Evolutionary conservation across 108 stramenopile species (phyloP).

Genomic region (Cyclostephanos tholiformis): DNA sequence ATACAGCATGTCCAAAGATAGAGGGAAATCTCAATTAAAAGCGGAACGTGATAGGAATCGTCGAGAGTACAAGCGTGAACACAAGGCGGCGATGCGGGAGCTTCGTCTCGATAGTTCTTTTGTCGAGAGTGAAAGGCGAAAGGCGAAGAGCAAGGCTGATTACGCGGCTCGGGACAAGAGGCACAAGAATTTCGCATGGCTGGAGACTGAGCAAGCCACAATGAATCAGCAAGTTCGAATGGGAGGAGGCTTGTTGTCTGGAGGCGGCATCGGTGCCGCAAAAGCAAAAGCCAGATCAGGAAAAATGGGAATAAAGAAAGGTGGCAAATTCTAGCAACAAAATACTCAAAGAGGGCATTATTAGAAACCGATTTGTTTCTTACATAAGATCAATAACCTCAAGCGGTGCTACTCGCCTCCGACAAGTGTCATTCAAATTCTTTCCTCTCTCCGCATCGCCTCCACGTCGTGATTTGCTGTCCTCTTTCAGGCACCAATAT

Average conservation of each 20-base stretch:
- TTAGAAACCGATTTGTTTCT: neutral
- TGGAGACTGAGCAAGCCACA: constrained; percentile 90
- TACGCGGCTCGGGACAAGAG: constrained; percentile 71
- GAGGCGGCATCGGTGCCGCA: constrained; percentile 85
- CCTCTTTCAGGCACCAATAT: neutral
- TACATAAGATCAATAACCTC: constrained; percentile 3
- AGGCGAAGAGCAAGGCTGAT: constrained; percentile 65
- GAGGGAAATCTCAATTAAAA: constrained; percentile 84
- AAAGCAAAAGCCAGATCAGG: constrained; percentile 72
- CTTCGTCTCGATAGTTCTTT: constrained; percentile 86
- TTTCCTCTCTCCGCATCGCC: neutral
- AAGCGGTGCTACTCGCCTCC: neutral
- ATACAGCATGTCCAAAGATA: constrained; percentile 91
- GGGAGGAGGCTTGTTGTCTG: constrained; percentile 83
- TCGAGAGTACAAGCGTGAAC: constrained; percentile 94
- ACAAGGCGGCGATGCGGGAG: constrained; percentile 93
- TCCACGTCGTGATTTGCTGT: neutral
- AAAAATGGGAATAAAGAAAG: constrained; percentile 90
- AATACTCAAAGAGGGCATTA: neutral
- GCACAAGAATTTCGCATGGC: constrained; percentile 89
- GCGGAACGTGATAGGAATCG: constrained; percentile 84
- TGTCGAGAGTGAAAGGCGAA: constrained; percentile 79
- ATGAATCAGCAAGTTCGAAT: constrained; percentile 90
- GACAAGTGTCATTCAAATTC: neutral
- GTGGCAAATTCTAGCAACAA: constrained; percentile 72